Evolutionary conservation across 2,329 filamentous ascomycete genomes (phyloP).

Genomic region (Fusarium musae): DNA sequence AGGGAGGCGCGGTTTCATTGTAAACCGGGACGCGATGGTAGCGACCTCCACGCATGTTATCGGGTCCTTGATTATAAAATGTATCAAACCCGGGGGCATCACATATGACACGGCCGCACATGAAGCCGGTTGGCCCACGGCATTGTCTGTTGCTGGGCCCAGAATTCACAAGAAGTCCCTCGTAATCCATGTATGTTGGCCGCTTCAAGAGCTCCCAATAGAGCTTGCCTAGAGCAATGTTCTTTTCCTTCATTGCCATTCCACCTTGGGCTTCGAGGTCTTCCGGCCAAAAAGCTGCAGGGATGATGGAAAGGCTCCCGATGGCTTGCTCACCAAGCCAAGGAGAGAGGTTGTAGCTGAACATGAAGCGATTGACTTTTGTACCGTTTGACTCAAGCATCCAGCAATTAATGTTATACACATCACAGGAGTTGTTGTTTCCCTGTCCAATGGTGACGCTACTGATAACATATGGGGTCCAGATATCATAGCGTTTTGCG

Average conservation of each 20-base stretch:
- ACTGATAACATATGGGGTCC: slow-evolving; percentile 57
- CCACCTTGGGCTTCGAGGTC: slow-evolving; percentile 47
- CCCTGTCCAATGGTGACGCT: slow-evolving; percentile 40
- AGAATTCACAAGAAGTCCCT: slow-evolving; percentile 53
- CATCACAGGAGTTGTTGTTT: slow-evolving; percentile 15
- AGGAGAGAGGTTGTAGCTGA: slow-evolving; percentile 49
- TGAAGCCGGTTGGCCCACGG: slow-evolving; percentile 50
- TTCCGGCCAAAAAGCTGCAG: slow-evolving; percentile 56
- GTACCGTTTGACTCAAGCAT: slow-evolving; percentile 51
- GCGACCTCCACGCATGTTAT: slow-evolving; percentile 25
- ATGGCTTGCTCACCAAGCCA: slow-evolving; percentile 60
- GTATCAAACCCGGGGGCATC: slow-evolving; percentile 56
- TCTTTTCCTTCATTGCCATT: slow-evolving; percentile 50
- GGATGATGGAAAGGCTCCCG: slow-evolving; percentile 54
- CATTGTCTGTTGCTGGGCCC: slow-evolving; percentile 39
- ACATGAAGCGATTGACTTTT: slow-evolving; percentile 52
- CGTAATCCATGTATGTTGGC: slow-evolving; percentile 59
- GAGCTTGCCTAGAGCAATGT: slow-evolving; percentile 55
- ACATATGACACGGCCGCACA: slow-evolving; percentile 56
- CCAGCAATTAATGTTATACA: slow-evolving; percentile 54
- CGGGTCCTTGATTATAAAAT: slow-evolving; percentile 46
- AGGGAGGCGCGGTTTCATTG: slow-evolving; percentile 20
- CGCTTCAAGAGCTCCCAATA: slow-evolving; percentile 60
- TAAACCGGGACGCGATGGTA: slow-evolving; percentile 26
- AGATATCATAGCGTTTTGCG: slow-evolving; percentile 52